Evolutionary conservation across 192 early-diverging fungal genomes (phyloP).

Genomic region (Rhizoclosmatium sp.): DNA sequence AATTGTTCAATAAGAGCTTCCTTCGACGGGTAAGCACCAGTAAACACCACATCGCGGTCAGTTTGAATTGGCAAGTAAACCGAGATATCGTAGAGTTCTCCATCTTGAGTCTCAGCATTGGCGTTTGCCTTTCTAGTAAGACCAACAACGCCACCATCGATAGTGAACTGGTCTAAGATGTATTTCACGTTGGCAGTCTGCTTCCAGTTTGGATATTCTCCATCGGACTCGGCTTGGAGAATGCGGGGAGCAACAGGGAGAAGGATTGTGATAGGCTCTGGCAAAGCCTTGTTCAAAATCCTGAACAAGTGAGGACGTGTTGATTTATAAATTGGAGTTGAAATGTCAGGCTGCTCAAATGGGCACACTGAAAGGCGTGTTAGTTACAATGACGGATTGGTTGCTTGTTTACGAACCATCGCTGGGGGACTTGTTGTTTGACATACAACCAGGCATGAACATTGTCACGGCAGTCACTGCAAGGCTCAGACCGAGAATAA

Average conservation of each 20-base stretch:
- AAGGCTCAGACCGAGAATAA: not conserved
- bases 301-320: conserved; percentile 31
- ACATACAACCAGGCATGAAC: not conserved
- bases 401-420: not conserved
- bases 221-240: conserved; percentile 45
- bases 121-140: conserved; percentile 21
- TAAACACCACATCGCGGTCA: conserved; percentile 49
- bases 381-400: not conserved
- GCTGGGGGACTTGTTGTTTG: not conserved
- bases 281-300: not conserved
- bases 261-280: conserved; percentile 24
- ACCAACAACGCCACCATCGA: conserved; percentile 44
- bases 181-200: conserved; percentile 46
- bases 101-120: conserved; percentile 2
- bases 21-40: conserved; percentile 35
- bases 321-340: conserved; percentile 3
- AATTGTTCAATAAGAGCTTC: conserved; percentile 9
- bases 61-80: conserved; percentile 47
- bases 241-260: conserved; percentile 44
- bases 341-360: conserved; percentile 12
- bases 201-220: conserved; percentile 48
- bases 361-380: conserved; percentile 17
- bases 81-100: conserved; percentile 20
- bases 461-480: not conserved
- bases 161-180: conserved; percentile 40